Percentiles rank a stretch among this genome's conserved stretches.
Evolutionary conservation across 2,329 filamentous ascomycete species (phyloP).

Genomic region (Plectosphaerella plurivora): DNA sequence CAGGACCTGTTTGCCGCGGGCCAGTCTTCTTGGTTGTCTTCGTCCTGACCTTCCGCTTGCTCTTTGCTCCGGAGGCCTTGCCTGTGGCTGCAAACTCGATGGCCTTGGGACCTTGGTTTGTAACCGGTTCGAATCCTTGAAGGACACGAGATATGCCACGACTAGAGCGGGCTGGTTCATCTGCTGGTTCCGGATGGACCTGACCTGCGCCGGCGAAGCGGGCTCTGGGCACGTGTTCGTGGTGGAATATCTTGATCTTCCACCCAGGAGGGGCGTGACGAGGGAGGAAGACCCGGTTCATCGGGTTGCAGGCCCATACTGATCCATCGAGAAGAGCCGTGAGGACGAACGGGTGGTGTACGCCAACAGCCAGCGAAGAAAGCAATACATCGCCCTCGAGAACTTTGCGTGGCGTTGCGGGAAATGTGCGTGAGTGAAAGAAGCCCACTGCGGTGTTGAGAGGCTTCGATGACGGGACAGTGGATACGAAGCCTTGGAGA

Average conservation of each 20-base stretch:
- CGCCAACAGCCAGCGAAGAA: conserved; percentile 44
- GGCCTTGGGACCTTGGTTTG: conserved; percentile 40
- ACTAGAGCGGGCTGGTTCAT: not conserved
- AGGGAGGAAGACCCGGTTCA: conserved; percentile 35
- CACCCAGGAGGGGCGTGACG: conserved; percentile 30
- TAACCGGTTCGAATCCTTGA: conserved; percentile 46
- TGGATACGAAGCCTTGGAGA: conserved; percentile 48
- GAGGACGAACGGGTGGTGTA: conserved; percentile 48
- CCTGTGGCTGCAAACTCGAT: conserved; percentile 5
- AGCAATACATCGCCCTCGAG: conserved; percentile 46
- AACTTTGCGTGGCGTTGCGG: conserved; percentile 47
- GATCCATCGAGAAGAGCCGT: conserved; percentile 51
- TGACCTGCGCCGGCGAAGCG: conserved; percentile 13
- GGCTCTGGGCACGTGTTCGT: conserved; percentile 42
- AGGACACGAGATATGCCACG: conserved; percentile 47
- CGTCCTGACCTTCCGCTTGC: conserved; percentile 26
- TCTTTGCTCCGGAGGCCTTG: conserved; percentile 30
- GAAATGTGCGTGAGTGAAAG: conserved; percentile 43
- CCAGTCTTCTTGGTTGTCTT: conserved; percentile 29
- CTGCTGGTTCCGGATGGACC: not conserved
- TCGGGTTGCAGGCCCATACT: conserved; percentile 42
- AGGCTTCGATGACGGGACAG: conserved; percentile 48
- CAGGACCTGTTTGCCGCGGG: conserved; percentile 5
- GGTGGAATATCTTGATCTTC: conserved; percentile 45
- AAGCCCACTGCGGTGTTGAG: conserved; percentile 50